These are phyloP conservation scores for Pterulicium gracile DNA, from an alignment of 1,284 basidiomycete genomes.

Conservation along the genomic window DNA sequence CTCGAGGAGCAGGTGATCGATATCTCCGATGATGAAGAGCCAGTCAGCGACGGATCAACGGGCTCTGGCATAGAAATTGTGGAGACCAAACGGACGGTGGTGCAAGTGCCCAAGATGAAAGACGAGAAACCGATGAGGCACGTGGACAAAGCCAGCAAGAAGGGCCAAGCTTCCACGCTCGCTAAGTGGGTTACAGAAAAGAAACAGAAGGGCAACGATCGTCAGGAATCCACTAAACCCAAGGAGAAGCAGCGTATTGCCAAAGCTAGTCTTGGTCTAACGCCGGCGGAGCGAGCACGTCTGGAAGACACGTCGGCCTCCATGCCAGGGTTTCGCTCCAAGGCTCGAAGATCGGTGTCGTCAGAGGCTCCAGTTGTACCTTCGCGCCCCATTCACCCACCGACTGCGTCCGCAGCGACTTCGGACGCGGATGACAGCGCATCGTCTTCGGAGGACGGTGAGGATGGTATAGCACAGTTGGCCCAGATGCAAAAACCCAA, in stretches of 20 bases:
- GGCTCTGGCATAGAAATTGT: slow-evolving; percentile 21
- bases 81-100: too few species aligned
- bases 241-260: neutral
- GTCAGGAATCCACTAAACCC: slow-evolving; percentile 14
- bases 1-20: slow-evolving; percentile 40
- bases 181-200: too few species aligned
- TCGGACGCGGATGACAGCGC: neutral
- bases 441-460: neutral
- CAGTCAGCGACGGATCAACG: neutral
- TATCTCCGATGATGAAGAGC: slow-evolving; percentile 12
- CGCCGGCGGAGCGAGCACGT: neutral
- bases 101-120: too few species aligned
- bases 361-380: neutral
- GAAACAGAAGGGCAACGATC: neutral
- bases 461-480: neutral
- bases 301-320: neutral
- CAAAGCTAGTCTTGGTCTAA: neutral
- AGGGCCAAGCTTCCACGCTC: too few species aligned
- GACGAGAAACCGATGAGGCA: neutral
- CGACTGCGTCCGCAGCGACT: neutral
- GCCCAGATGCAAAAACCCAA: slow-evolving; percentile 11
- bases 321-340: slow-evolving; percentile 1
- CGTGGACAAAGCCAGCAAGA: slow-evolving; percentile 4
- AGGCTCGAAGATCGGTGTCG: neutral
- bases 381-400: neutral